Evolutionary conservation across 2,329 filamentous ascomycete genomes (phyloP).

Genomic region (Basipetospora chlamydospora): DNA sequence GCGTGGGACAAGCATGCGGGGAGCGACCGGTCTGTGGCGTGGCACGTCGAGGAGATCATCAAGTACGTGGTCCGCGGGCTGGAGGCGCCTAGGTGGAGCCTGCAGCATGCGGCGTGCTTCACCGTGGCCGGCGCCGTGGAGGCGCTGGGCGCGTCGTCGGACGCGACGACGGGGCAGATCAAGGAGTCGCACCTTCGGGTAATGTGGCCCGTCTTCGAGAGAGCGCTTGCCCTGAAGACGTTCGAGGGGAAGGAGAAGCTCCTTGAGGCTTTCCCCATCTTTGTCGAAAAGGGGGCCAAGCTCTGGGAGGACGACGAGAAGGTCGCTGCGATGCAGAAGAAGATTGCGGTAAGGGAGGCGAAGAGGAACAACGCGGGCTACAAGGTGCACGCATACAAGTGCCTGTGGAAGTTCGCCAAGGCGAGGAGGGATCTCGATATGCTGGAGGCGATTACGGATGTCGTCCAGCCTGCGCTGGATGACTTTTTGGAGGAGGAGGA

Average conservation of each 20-base stretch:
- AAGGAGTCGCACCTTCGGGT: slow-evolving; percentile 42
- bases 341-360: slow-evolving; percentile 72
- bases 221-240: slow-evolving; percentile 72
- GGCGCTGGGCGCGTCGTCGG: slow-evolving; percentile 47
- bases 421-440: slow-evolving; percentile 56
- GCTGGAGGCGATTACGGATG: slow-evolving; percentile 47
- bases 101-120: slow-evolving; percentile 79
- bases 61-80: slow-evolving; percentile 52
- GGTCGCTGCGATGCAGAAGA: slow-evolving; percentile 54
- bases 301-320: slow-evolving; percentile 39
- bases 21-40: slow-evolving; percentile 62
- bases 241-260: slow-evolving; percentile 86
- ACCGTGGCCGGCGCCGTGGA: slow-evolving; percentile 60
- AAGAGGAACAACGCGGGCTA: slow-evolving; percentile 85
- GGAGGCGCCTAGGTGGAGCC: slow-evolving; percentile 70
- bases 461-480: slow-evolving; percentile 50
- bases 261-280: slow-evolving; percentile 63
- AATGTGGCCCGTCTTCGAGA: slow-evolving; percentile 76
- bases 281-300: slow-evolving; percentile 49
- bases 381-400: slow-evolving; percentile 57
- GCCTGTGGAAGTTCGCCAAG: slow-evolving; percentile 58
- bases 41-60: slow-evolving; percentile 76
- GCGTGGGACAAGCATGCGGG: slow-evolving; percentile 89
- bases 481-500: slow-evolving; percentile 25
- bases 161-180: slow-evolving; percentile 42